Evolutionary conservation across 345 rosid species (phyloP).

Genomic region (Rhodamnia rubescens): DNA sequence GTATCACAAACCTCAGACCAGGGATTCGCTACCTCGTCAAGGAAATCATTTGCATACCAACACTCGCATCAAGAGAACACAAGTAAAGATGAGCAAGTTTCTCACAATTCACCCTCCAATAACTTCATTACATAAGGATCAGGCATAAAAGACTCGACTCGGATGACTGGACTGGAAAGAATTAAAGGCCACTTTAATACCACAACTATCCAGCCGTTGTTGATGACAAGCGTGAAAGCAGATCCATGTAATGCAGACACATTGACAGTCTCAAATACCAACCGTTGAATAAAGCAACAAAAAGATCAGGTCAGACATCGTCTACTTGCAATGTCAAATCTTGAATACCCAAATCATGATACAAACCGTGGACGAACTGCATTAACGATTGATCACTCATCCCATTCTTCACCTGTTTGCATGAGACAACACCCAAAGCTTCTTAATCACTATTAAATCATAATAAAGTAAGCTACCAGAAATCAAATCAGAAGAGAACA

Average conservation of each 20-base stretch:
- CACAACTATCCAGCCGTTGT: neutral
- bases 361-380: conserved; percentile 52
- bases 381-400: conserved; percentile 44
- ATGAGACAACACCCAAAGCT: neutral
- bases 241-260: neutral
- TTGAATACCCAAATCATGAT: conserved; percentile 76
- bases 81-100: neutral
- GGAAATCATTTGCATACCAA: neutral
- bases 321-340: conserved; percentile 79
- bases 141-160: neutral
- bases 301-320: neutral
- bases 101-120: neutral
- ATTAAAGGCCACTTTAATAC: neutral
- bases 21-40: neutral
- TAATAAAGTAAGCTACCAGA: neutral
- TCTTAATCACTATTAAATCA: neutral
- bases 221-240: neutral
- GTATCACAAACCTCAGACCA: neutral
- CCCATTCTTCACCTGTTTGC: conserved; percentile 55
- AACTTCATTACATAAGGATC: neutral
- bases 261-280: neutral
- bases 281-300: neutral
- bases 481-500: neutral
- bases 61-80: neutral
- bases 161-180: neutral